phyloP scores from a whole-genome alignment of 805 yeast genomes.

The Saccharomycopsis babjevae region DNA sequence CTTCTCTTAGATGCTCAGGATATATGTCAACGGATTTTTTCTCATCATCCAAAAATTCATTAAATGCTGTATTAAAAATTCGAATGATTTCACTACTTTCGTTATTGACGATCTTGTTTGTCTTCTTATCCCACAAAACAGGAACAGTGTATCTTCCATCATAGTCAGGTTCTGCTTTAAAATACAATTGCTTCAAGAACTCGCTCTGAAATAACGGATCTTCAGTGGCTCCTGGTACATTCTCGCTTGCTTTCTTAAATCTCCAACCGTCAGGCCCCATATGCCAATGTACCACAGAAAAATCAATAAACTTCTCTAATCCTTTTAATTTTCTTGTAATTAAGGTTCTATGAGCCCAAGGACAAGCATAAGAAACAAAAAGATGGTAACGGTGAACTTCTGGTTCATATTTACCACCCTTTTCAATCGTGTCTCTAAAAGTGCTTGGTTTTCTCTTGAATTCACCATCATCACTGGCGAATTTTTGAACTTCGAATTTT shows the following conservation, averaged over 20 bases:
- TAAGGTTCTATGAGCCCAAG: conserved; percentile 87
- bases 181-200: conserved; percentile 63
- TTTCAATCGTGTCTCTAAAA: conserved; percentile 56
- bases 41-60: conserved; percentile 33
- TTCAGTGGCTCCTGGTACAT: conserved; percentile 34
- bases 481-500: conserved; percentile 25
- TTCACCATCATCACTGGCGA: conserved; percentile 44
- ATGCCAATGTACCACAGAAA: conserved; percentile 84
- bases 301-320: conserved; percentile 35
- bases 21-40: conserved; percentile 47
- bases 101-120: conserved; percentile 76
- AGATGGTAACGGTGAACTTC: conserved; percentile 78
- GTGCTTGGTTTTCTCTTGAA: conserved; percentile 40
- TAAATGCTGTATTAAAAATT: conserved; percentile 69
- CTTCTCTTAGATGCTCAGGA: conserved; percentile 41
- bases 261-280: conserved; percentile 88
- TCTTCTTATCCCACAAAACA: conserved; percentile 81
- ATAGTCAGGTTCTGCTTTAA: conserved; percentile 65
- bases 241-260: conserved; percentile 46
- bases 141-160: conserved; percentile 87
- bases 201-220: conserved; percentile 52
- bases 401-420: conserved; percentile 58
- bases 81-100: conserved; percentile 87
- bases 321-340: conserved; percentile 71
- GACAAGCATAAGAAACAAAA: conserved; percentile 84